Conservation (phyloP, 169 alveolate species). For the Plasmodium berghei region DNA sequence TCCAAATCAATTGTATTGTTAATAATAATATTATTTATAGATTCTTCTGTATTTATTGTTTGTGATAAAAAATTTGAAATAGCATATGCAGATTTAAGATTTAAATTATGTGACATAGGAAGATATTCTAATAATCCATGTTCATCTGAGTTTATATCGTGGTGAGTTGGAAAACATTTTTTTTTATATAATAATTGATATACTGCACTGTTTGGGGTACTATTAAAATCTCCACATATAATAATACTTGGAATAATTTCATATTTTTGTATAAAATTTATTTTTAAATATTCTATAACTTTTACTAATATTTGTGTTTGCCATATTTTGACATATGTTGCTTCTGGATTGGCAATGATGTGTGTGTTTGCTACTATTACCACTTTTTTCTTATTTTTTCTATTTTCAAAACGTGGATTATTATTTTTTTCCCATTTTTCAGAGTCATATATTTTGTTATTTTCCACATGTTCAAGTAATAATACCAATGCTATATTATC, state of each 20-base stretch:
- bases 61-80: conserved; percentile 73
- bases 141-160: conserved; percentile 79
- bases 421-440: conserved; percentile 12
- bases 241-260: conserved; percentile 82
- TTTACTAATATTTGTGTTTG: conserved; percentile 85
- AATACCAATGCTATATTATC: conserved; percentile 86
- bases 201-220: conserved; percentile 86
- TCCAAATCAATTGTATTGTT: conserved; percentile 4
- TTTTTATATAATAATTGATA: conserved; percentile 83
- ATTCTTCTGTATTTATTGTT: conserved; percentile 44
- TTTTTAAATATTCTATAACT: conserved; percentile 79
- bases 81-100: conserved; percentile 83
- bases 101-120: conserved; percentile 80
- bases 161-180: conserved; percentile 81
- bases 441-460: conserved; percentile 36
- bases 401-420: no score
- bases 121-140: conserved; percentile 79
- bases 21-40: conserved; percentile 7
- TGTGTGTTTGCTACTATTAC: conserved; percentile 85
- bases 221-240: conserved; percentile 84
- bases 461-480: conserved; percentile 76
- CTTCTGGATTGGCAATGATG: conserved; percentile 85
- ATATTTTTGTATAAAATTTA: conserved; percentile 75
- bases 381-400: conserved; percentile 31
- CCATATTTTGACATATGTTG: conserved; percentile 86